Evolutionary conservation across 2,329 filamentous ascomycete species (phyloP).

Genomic region (Monosporascus sp.): DNA sequence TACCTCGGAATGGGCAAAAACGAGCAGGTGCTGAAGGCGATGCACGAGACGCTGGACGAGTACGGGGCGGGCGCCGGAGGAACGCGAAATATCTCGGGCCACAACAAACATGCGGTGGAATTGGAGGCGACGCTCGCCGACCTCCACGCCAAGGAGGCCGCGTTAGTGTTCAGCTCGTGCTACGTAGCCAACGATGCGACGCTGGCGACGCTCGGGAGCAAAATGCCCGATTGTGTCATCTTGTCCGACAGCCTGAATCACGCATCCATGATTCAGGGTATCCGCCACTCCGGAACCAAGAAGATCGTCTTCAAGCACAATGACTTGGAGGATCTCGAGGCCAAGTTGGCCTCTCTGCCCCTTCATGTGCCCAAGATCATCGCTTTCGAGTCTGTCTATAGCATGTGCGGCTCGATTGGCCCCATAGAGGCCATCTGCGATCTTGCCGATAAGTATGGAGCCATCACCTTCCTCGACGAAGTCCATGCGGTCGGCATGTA

Average conservation of each 20-base stretch:
- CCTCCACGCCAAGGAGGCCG: slow-evolving; percentile 85
- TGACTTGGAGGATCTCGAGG: slow-evolving; percentile 86
- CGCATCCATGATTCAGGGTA: slow-evolving; percentile 98
- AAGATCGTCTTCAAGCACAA: slow-evolving; percentile 99
- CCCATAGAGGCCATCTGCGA: slow-evolving; percentile 96
- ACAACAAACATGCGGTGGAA: slow-evolving; percentile 88
- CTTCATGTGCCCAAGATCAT: slow-evolving; percentile 91
- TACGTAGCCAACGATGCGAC: slow-evolving; percentile 98
- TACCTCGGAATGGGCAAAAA: slow-evolving; percentile 98
- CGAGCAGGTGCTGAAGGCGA: slow-evolving; percentile 74
- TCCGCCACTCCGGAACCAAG: slow-evolving; percentile 91
- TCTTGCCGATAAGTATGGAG: slow-evolving; percentile 93
- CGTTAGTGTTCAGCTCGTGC: slow-evolving; percentile 94
- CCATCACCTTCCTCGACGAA: slow-evolving; percentile 95
- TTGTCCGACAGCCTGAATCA: slow-evolving; percentile 97
- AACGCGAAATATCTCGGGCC: slow-evolving; percentile 95
- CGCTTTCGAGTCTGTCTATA: slow-evolving; percentile 97
- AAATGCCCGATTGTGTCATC: slow-evolving; percentile 93
- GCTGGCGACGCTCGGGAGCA: slow-evolving; percentile 91
- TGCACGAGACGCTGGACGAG: slow-evolving; percentile 91
- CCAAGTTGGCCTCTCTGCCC: slow-evolving; percentile 83
- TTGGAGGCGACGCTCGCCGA: slow-evolving; percentile 79
- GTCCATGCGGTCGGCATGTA: slow-evolving; percentile 99
- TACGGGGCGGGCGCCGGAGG: slow-evolving; percentile 95
- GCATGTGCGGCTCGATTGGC: slow-evolving; percentile 97